Evolutionary conservation across 176 grass and related monocot species (phyloP).

Genomic region (Carex cristatella): DNA sequence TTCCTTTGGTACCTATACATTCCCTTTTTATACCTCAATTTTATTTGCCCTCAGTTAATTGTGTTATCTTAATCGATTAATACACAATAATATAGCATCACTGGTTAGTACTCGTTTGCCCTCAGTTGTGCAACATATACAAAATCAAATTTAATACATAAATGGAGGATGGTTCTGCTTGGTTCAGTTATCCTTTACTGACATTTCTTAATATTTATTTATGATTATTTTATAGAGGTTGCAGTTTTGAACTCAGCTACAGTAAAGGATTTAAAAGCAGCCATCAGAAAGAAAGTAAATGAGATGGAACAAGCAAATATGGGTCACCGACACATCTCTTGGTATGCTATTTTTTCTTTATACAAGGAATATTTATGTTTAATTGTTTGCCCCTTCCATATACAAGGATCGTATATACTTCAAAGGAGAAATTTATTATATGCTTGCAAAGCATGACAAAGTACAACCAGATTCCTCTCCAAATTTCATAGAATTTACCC

Average conservation of each 20-base stretch:
- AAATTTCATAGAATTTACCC: neutral
- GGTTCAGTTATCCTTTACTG: neutral
- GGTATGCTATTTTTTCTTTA: conserved; percentile 28
- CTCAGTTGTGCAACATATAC: neutral
- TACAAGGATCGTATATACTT: neutral
- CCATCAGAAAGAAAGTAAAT: conserved; percentile 75
- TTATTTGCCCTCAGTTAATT: neutral
- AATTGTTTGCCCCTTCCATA: neutral
- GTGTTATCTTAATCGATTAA: neutral
- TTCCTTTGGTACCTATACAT: conserved; percentile 45
- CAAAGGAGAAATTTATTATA: neutral
- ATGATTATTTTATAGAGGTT: conserved; percentile 35
- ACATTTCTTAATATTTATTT: neutral
- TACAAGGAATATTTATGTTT: neutral
- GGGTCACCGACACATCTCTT: conserved; percentile 90
- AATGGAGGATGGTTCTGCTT: neutral
- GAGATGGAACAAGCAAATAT: conserved; percentile 68
- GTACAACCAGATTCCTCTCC: neutral
- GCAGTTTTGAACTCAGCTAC: conserved; percentile 54
- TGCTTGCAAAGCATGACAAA: neutral
- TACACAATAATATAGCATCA: neutral
- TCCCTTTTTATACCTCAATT: neutral
- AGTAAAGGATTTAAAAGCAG: conserved; percentile 77
- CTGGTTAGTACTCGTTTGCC: neutral
- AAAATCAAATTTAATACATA: neutral